phyloP scores from a whole-genome alignment of 129 eudicot genomes.

The Erigeron canadensis region DNA sequence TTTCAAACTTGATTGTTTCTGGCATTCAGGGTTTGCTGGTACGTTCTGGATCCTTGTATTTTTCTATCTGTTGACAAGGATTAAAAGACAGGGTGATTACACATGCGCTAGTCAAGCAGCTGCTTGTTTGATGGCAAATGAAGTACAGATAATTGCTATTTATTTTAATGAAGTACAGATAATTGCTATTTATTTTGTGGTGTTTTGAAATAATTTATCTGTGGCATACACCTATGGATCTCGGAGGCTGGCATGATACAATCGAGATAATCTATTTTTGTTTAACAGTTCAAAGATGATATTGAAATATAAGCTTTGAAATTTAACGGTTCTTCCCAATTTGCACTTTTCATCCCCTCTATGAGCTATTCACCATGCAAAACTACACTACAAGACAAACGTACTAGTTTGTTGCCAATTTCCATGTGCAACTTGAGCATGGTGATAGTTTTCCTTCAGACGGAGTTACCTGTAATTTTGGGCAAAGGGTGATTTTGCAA shows the following conservation, averaged over 20 bases:
- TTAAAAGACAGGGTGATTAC: conserved; percentile 4
- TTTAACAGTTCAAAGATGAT: conserved; percentile 18
- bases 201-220: conserved; percentile 20
- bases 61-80: conserved; percentile 1
- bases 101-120: not conserved
- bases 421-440: not conserved
- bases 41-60: conserved; percentile 24
- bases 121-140: conserved; percentile 10
- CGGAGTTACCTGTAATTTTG: too few relatives aligned
- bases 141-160: not conserved
- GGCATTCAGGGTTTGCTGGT: conserved; percentile 16
- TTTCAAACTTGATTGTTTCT: not conserved
- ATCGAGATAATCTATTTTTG: conserved; percentile 9
- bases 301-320: not conserved
- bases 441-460: too few relatives aligned
- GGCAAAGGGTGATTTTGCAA: too few relatives aligned
- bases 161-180: conserved; percentile 17
- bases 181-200: conserved; percentile 9
- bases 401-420: not conserved
- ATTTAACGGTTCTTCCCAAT: not conserved
- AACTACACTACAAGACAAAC: not conserved
- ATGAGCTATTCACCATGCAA: not conserved
- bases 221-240: too few relatives aligned
- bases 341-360: not conserved
- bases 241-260: too few relatives aligned